Evolutionary conservation across 2,329 filamentous ascomycete genomes (phyloP).

Genomic region (Trichoderma breve): DNA sequence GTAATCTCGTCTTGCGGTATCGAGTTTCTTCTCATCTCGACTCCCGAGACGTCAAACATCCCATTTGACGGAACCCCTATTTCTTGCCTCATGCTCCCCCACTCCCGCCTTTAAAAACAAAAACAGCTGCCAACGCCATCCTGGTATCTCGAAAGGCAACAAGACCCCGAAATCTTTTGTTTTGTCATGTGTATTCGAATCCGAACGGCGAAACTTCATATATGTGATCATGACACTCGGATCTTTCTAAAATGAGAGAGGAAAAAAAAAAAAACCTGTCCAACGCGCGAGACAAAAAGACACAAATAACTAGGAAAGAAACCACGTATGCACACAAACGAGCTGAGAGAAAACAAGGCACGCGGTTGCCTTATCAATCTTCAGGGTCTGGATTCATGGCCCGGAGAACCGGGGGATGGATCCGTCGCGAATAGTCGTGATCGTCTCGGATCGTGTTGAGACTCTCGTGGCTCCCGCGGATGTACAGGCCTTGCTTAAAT

Average conservation of each 20-base stretch:
- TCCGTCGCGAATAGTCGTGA: constrained; percentile 62
- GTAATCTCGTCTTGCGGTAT: background rate
- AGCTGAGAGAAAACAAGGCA: background rate
- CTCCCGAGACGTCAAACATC: background rate
- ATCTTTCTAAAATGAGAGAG: constrained; percentile 23
- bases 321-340: constrained; percentile 1
- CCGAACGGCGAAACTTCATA: constrained; percentile 31
- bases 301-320: background rate
- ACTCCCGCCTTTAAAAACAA: constrained; percentile 22
- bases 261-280: background rate
- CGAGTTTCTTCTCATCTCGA: background rate
- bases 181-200: constrained; percentile 21
- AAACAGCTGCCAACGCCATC: constrained; percentile 37
- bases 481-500: constrained; percentile 56
- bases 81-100: constrained; percentile 5
- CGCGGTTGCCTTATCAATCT: background rate
- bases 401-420: constrained; percentile 58
- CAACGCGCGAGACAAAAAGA: constrained; percentile 11
- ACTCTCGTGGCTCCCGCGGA: constrained; percentile 59
- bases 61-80: background rate
- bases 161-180: constrained; percentile 25
- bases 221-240: constrained; percentile 34
- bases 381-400: constrained; percentile 61
- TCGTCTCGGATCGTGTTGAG: constrained; percentile 63
- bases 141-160: constrained; percentile 41